A percentile compares a stretch with the other conserved stretches of the same genome.
phyloP scores from a whole-genome alignment of 1,139 yeast genomes.

The Debaryomyces coudertii region DNA sequence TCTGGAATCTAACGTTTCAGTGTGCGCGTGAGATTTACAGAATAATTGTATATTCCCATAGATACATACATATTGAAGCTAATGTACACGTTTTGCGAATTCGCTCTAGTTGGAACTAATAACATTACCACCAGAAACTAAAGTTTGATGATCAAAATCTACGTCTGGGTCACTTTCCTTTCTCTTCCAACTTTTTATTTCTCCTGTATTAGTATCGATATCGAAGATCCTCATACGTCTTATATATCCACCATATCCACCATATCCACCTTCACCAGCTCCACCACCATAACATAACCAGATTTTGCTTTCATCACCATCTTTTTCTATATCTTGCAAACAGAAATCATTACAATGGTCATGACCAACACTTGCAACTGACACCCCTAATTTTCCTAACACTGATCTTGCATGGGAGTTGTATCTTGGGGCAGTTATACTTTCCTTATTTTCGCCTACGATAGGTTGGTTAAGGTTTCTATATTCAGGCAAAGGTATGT shows the following conservation, averaged over 20 bases:
- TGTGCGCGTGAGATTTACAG: constrained; percentile 5
- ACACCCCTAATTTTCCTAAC: constrained; percentile 65
- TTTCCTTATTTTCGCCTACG: constrained; percentile 70
- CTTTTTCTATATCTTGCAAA: constrained; percentile 46
- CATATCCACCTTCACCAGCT: constrained; percentile 92
- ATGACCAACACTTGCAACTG: constrained; percentile 82
- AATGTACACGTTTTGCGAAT: constrained; percentile 1
- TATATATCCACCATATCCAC: constrained; percentile 83
- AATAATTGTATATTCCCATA: background rate
- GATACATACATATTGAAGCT: constrained; percentile 3
- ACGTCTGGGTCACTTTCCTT: constrained; percentile 55
- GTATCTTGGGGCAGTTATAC: constrained; percentile 73
- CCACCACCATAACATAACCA: constrained; percentile 97
- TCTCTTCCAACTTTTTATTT: constrained; percentile 76
- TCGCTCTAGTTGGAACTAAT: constrained; percentile 4
- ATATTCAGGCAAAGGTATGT: constrained; percentile 89
- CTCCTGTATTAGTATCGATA: constrained; percentile 54
- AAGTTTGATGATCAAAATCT: constrained; percentile 57
- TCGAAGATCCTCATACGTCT: constrained; percentile 77
- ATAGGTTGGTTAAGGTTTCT: constrained; percentile 49
- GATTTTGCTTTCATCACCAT: constrained; percentile 43
- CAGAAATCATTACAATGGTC: constrained; percentile 96
- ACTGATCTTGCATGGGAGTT: constrained; percentile 66
- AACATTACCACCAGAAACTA: constrained; percentile 23
- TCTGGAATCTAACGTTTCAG: constrained; percentile 8